Base-by-base conservation (phyloP, 1,284 basidiomycete species). In the Naganishia albida region DNA sequence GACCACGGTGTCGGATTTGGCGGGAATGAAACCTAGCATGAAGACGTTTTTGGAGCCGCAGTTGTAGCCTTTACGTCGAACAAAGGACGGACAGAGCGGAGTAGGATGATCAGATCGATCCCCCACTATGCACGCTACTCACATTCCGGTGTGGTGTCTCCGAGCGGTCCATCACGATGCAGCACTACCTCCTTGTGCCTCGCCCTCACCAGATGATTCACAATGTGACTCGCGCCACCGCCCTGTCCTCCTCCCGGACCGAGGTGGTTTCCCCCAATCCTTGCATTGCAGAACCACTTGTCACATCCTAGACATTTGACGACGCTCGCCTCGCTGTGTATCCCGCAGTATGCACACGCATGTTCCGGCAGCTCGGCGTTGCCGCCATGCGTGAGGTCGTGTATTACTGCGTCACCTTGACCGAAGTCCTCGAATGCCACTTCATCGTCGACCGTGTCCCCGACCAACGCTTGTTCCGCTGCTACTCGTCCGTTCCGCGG, bases 271-370 rank as follows among this genome's bases (percentile, higher is more conserved):
- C 63, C 63, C 15, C 65, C 57, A 28, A 64, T 62, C 60, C 95
- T 87, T n/a, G 95, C 95, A 79, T 99, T 99, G 83, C 96, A 99
- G 79, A 99, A 99, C 93, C 95, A 99, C 78, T 99, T 99, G 65
- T 87, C 87, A 79, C 96, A 99, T 59, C 93, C 81, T 39, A 98
- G 84, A 74, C 96, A 99, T 81, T 80, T 95, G 68, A 99, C 95
- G 18, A 99, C 96, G 60, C 92, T 95, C 3, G 93, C 89, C 1
- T 95, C 93, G 63, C 92, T 95, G 79, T 98, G 94, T 59, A 99
- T 96, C n/a, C 95, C 95, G 74, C 95, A 99, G 77, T 99, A 99
- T 75, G 67, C 63, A 49, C 67, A 68, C 16, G 67, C 67, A 26
- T 68, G 63, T 51, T 68, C 67, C 16, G 67, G 67, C 26, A 65